A percentile compares a stretch with the other conserved stretches of the same genome.
phyloP scores from a whole-genome alignment of 1,284 basidiomycete species.

The Stygiomarasmius scandens region DNA sequence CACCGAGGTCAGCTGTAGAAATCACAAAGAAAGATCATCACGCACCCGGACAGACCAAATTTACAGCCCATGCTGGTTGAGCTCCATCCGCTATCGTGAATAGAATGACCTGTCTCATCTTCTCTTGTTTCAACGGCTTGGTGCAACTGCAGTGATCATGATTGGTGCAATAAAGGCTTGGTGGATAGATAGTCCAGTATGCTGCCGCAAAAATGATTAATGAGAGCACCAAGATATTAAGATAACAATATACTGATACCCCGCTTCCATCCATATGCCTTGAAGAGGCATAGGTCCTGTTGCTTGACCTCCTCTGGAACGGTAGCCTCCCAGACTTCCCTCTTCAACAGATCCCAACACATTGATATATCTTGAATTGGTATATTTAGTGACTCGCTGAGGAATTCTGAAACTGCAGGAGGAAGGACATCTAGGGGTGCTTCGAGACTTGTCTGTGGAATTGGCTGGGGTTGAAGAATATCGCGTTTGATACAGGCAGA shows the following conservation, averaged over 20 bases:
- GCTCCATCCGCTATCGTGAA: conserved; percentile 1
- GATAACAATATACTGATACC: neutral
- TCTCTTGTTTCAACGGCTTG: neutral
- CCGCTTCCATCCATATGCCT: neutral
- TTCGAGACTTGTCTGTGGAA: neutral
- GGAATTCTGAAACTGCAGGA: neutral
- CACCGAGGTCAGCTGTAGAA: neutral
- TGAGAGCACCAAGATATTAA: neutral
- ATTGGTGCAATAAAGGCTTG: neutral
- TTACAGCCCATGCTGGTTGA: neutral
- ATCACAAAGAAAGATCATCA: neutral
- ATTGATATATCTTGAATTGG: neutral
- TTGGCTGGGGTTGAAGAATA: neutral
- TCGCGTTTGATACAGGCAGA: neutral
- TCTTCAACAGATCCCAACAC: neutral
- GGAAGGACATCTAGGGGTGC: neutral
- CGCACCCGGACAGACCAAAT: neutral
- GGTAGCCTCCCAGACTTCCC: neutral
- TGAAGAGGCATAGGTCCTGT: neutral
- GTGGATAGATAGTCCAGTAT: neutral
- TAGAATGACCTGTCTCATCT: neutral
- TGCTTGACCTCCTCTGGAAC: neutral
- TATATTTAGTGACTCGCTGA: neutral
- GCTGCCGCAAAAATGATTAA: neutral
- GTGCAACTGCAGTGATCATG: neutral